Percentiles rank a stretch among this genome's conserved stretches.
Conservation (phyloP, 495 filamentous ascomycete species). For the Halenospora varia region DNA sequence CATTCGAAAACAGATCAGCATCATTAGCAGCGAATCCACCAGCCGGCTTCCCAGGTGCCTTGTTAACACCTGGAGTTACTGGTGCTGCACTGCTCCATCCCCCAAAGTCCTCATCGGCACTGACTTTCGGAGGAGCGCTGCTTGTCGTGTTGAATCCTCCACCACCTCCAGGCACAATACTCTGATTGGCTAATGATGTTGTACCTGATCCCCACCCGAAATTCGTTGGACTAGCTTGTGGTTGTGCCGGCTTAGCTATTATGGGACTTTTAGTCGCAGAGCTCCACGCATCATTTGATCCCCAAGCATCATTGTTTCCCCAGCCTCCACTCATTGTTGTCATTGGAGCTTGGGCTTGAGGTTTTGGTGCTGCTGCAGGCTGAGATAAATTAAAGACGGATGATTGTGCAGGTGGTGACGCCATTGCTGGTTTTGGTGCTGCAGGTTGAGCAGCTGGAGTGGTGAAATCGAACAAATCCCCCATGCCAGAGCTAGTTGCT, state of each 20-base stretch:
- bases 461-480: conserved; percentile 81
- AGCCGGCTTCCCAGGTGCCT: conserved; percentile 42
- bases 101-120: conserved; percentile 87
- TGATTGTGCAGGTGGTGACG: conserved; percentile 36
- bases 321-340: conserved; percentile 9
- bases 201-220: conserved; percentile 51
- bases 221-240: conserved; percentile 38
- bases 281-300: conserved; percentile 53
- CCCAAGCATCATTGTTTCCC: conserved; percentile 45
- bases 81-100: conserved; percentile 78
- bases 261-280: conserved; percentile 33
- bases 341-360: conserved; percentile 30
- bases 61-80: conserved; percentile 36
- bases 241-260: conserved; percentile 30
- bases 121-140: conserved; percentile 57
- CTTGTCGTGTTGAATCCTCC: conserved; percentile 43
- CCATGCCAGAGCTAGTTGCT: conserved; percentile 47
- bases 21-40: conserved; percentile 63
- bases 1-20: conserved; percentile 91
- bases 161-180: conserved; percentile 48
- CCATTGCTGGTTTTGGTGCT: conserved; percentile 37
- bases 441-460: conserved; percentile 46
- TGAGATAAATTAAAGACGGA: conserved; percentile 83
- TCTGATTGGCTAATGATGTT: conserved; percentile 40
- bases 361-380: conserved; percentile 39